Evolutionary conservation across 176 grass and related monocot genomes (phyloP).

Genomic region (Metroxylon sagu): DNA sequence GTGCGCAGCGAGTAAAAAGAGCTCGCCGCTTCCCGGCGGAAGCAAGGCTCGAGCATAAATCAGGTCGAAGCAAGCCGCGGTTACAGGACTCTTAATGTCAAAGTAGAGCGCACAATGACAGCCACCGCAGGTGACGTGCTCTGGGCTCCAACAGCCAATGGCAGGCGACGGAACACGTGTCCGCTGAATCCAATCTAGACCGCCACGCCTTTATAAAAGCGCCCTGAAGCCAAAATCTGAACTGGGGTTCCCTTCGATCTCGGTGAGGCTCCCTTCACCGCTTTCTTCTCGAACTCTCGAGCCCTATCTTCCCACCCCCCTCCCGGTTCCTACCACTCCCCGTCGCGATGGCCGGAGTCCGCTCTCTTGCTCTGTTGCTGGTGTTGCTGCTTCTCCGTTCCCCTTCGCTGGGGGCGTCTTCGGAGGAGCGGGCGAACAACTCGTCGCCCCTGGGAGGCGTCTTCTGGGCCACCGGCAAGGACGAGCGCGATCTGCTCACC

Average conservation of each 20-base stretch:
- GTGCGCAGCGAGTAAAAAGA: no score
- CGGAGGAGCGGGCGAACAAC: conserved; percentile 30
- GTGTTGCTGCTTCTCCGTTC: conserved; percentile 8
- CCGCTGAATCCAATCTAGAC: no score
- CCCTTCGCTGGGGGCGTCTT: conserved; percentile 6
- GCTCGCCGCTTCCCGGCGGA: no score
- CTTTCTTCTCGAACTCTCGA: background rate
- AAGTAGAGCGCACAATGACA: no score
- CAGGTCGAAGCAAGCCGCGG: no score
- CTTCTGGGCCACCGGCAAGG: conserved; percentile 44
- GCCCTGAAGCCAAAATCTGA: background rate
- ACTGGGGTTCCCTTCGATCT: no score
- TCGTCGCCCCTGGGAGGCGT: conserved; percentile 23
- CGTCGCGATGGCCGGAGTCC: background rate
- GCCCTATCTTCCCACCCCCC: background rate
- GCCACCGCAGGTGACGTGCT: no score
- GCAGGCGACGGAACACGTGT: conserved; percentile 17
- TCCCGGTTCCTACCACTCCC: background rate
- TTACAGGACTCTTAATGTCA: no score
- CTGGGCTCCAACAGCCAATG: conserved; percentile 12
- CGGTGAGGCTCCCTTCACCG: no score
- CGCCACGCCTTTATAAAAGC: background rate
- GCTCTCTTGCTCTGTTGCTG: background rate
- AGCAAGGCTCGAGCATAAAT: no score
- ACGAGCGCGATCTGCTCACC: conserved; percentile 28